Base-by-base conservation (phyloP, 2,329 filamentous ascomycete genomes). In the Drechslerella coelobrocha region DNA sequence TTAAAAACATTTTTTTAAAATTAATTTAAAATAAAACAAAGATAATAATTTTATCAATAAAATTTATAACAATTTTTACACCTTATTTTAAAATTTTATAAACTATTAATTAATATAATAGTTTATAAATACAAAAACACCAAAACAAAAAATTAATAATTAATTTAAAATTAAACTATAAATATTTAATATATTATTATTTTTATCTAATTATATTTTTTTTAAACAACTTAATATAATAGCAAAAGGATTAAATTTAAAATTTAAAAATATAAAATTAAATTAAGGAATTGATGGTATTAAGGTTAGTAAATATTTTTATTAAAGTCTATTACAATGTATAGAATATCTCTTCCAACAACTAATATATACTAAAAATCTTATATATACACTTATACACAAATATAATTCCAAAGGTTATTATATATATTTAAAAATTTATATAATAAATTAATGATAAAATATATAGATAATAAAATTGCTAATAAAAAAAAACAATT, bases 161-260 rank as follows among this genome's bases (percentile, higher is more conserved):
- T n/a, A n/a, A 45, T 7, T 45, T 37, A 50, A 50, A 14, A 50
- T 6, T 50, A 8, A 37, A 37, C 23, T 23, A 23, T 48, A 23
- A 23, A 26, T 21, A 23, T 27, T 51, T 51, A 5, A 27, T 51
- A 26, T 21, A 26, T 21, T 21, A 5, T 26, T 21, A 26, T 26
- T 50, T 50, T 50, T 50, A 50, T 34, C 12, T 21, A 50, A 50
- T 21, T 5, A 23, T 51, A 26, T 23, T 48, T 48, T 23, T 19
- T 48, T n/a, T 8, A 3, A 19, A 7, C n/a, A n/a, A n/a, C n/a
- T n/a, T n/a, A n/a, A n/a, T n/a, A n/a, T n/a, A n/a, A n/a, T n/a
- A n/a, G n/a, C 12, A 45, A 21, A 39, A 19, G 34, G 34, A 10
- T 53, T 53, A 31, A n/a, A 14, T 39, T 14, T 39, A 39, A 6